A percentile compares a stretch with the other conserved stretches of the same genome.
These are phyloP conservation scores for Incumbomyces delicatus DNA, from an alignment of 2,329 filamentous ascomycete genomes.

Conservation along the genomic window DNA sequence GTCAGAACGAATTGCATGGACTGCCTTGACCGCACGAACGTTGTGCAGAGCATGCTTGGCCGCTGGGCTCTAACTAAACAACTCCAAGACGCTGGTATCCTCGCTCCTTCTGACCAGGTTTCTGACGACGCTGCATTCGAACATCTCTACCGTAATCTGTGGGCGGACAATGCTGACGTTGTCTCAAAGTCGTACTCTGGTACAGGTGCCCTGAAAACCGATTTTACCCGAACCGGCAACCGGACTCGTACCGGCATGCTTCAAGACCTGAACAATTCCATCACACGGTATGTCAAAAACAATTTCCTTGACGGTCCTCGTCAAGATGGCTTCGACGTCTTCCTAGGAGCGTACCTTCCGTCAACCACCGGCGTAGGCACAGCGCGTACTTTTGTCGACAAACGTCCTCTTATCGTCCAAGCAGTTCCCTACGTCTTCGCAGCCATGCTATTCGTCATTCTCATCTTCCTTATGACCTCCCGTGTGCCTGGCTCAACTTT, in stretches of 20 bases:
- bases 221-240: slow-evolving; percentile 87
- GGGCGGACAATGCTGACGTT: slow-evolving; percentile 96
- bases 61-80: slow-evolving; percentile 82
- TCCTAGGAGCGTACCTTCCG: slow-evolving; percentile 77
- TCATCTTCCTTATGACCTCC: slow-evolving; percentile 64
- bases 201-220: slow-evolving; percentile 94
- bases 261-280: slow-evolving; percentile 77
- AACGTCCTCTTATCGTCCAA: slow-evolving; percentile 77
- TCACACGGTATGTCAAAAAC: slow-evolving; percentile 83
- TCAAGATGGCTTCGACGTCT: slow-evolving; percentile 92
- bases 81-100: slow-evolving; percentile 71
- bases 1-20: slow-evolving; percentile 99
- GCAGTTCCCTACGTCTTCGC: slow-evolving; percentile 85
- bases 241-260: slow-evolving; percentile 76
- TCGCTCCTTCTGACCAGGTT: slow-evolving; percentile 66
- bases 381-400: slow-evolving; percentile 69
- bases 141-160: slow-evolving; percentile 87
- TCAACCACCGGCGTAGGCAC: slow-evolving; percentile 60
- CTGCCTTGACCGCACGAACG: slow-evolving; percentile 93
- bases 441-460: slow-evolving; percentile 73
- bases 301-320: slow-evolving; percentile 91
- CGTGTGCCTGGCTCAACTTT: slow-evolving; percentile 62
- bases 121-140: slow-evolving; percentile 76
- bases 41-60: slow-evolving; percentile 94
- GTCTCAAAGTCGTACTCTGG: slow-evolving; percentile 89